phyloP scores from a whole-genome alignment of 345 rosid species.

The Populus davidiana region DNA sequence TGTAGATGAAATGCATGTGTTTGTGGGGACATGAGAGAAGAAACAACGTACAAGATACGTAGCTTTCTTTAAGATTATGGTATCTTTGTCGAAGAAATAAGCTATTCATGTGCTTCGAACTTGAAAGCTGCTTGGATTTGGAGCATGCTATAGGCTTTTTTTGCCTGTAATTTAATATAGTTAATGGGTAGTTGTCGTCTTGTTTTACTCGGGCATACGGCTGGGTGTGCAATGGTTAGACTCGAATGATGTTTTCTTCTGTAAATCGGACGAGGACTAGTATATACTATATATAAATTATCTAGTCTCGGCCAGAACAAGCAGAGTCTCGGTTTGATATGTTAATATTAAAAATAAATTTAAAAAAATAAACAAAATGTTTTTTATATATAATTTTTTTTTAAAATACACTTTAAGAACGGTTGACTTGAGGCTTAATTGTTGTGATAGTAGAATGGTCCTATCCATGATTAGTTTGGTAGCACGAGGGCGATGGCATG shows the following conservation, averaged over 20 bases:
- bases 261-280: not conserved
- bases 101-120: constrained; percentile 18
- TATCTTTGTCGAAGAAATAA: constrained; percentile 34
- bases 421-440: too few species aligned
- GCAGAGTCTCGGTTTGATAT: too few species aligned
- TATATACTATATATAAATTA: too few species aligned
- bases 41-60: constrained; percentile 32
- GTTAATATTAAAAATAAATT: too few species aligned
- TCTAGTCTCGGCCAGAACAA: too few species aligned
- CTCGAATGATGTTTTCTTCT: not conserved
- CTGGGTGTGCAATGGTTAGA: too few species aligned
- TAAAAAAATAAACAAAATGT: too few species aligned
- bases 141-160: constrained; percentile 2
- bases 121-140: not conserved
- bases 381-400: too few species aligned
- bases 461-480: too few species aligned
- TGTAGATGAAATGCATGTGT: not conserved
- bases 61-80: constrained; percentile 33
- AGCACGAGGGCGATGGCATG: too few species aligned
- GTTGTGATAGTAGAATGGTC: too few species aligned
- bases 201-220: not conserved
- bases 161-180: not conserved
- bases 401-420: too few species aligned
- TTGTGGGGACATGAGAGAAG: constrained; percentile 29
- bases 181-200: not conserved